phyloP scores from a whole-genome alignment of 2,329 filamentous ascomycete genomes.

The Fusarium protoensiforme region DNA sequence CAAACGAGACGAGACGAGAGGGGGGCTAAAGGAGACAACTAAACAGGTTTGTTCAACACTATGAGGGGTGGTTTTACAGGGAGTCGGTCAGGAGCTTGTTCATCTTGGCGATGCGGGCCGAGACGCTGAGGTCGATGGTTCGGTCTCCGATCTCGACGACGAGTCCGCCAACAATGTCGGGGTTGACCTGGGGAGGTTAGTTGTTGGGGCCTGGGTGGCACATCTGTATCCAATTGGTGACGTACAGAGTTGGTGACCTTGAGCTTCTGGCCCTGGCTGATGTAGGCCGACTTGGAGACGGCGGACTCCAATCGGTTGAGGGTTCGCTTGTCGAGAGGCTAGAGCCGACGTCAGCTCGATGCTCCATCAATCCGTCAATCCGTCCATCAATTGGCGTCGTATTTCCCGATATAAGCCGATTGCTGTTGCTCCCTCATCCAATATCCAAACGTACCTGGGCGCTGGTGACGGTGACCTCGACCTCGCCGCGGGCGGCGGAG shows the following conservation, averaged over 20 bases:
- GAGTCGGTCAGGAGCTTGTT: constrained; percentile 98
- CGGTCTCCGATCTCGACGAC: constrained; percentile 97
- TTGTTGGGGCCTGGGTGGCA: constrained; percentile 7
- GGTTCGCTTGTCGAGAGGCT: constrained; percentile 89
- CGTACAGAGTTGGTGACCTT: constrained; percentile 92
- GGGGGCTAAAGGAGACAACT: constrained; percentile 20
- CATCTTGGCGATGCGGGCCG: constrained; percentile 94
- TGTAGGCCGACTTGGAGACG: constrained; percentile 88
- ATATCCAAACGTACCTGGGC: constrained; percentile 74
- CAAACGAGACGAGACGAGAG: constrained; percentile 26
- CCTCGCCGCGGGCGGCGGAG: constrained; percentile 88
- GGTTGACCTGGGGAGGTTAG: constrained; percentile 75
- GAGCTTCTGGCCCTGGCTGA: constrained; percentile 94
- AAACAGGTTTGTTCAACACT: constrained; percentile 39
- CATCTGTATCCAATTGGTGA: constrained; percentile 19
- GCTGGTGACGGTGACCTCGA: constrained; percentile 92
- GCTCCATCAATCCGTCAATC: background rate
- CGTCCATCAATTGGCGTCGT: constrained; percentile 10
- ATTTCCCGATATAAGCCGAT: background rate
- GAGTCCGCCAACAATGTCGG: constrained; percentile 92
- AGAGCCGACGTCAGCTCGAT: constrained; percentile 31
- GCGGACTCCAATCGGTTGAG: constrained; percentile 87
- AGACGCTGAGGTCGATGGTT: constrained; percentile 97
- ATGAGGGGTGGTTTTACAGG: constrained; percentile 75
- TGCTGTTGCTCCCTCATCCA: background rate